Conservation (phyloP, 495 filamentous ascomycete species). For the Xylaria venustula region DNA sequence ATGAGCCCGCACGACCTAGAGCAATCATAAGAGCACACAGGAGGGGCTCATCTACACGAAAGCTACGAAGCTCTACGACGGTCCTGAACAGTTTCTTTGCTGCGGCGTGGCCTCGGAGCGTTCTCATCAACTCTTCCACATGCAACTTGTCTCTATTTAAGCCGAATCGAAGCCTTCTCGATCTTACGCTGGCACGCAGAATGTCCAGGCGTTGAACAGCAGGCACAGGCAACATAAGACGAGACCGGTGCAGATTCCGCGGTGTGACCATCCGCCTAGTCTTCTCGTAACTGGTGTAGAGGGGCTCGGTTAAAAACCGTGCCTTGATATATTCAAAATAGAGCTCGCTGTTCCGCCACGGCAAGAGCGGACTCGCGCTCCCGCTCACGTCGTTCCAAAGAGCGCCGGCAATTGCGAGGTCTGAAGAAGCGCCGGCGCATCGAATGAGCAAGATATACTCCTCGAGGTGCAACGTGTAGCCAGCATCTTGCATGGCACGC, state of each 20-base stretch:
- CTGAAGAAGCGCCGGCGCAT: slow-evolving; percentile 34
- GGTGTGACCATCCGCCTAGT: slow-evolving; percentile 26
- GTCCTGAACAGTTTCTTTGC: slow-evolving; percentile 10
- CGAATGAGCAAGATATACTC: slow-evolving; percentile 35
- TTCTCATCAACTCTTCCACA: slow-evolving; percentile 29
- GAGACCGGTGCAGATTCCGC: slow-evolving; percentile 27
- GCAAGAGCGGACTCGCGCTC: not conserved
- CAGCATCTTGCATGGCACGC: slow-evolving; percentile 20
- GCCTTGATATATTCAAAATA: slow-evolving; percentile 34
- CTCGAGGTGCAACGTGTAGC: slow-evolving; percentile 19
- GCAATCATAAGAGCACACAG: slow-evolving; percentile 31
- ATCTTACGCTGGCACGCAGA: slow-evolving; percentile 14
- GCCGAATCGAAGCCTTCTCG: slow-evolving; percentile 18
- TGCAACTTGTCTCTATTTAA: slow-evolving; percentile 24
- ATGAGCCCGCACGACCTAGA: slow-evolving; percentile 25
- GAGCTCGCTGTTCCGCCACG: slow-evolving; percentile 17
- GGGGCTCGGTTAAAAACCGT: slow-evolving; percentile 36
- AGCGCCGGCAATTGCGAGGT: slow-evolving; percentile 15
- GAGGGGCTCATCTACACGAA: slow-evolving; percentile 34
- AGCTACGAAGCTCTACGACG: slow-evolving; percentile 6
- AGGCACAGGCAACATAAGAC: not conserved
- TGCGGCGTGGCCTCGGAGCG: slow-evolving; percentile 19
- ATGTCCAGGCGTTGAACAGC: slow-evolving; percentile 14
- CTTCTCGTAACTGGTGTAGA: slow-evolving; percentile 33
- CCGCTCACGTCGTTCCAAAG: slow-evolving; percentile 25